Percentiles rank a stretch among this genome's conserved stretches.
phyloP scores from a whole-genome alignment of 1,284 basidiomycete species.

The Calocybe gambosa region DNA sequence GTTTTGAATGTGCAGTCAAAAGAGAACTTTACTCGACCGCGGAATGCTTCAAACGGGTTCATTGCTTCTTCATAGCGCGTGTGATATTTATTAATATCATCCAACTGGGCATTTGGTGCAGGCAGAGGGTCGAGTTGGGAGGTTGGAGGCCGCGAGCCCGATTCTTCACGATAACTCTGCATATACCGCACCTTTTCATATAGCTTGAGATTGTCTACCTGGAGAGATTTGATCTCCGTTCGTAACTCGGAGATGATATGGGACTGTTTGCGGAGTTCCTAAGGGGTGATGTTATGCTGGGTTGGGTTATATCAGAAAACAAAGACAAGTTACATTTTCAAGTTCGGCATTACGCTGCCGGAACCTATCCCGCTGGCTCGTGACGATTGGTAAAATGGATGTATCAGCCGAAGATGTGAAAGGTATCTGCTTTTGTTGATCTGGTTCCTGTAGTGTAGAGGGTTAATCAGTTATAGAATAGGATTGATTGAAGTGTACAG shows the following conservation, averaged over 20 bases:
- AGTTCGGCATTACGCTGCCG: constrained; percentile 92
- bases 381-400: constrained; percentile 93
- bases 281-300: constrained; percentile 5
- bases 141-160: constrained; percentile 40
- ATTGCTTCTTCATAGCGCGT: constrained; percentile 92
- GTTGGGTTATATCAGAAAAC: background rate
- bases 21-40: constrained; percentile 72
- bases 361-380: constrained; percentile 93
- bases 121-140: constrained; percentile 68
- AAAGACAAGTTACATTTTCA: constrained; percentile 88
- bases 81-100: constrained; percentile 86
- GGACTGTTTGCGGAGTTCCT: constrained; percentile 93
- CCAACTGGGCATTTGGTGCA: constrained; percentile 36
- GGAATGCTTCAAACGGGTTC: constrained; percentile 97
- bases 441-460: constrained; percentile 26
- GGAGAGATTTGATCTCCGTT: constrained; percentile 81
- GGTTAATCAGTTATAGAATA: constrained; percentile 1
- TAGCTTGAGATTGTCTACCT: constrained; percentile 89
- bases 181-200: constrained; percentile 97
- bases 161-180: constrained; percentile 85
- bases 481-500: constrained; percentile 23
- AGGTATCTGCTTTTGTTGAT: constrained; percentile 51
- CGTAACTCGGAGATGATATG: constrained; percentile 89
- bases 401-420: constrained; percentile 76
- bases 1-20: background rate